These are phyloP conservation scores for Rhynchospora pubera DNA, from an alignment of 176 grass and related monocot genomes.

Conservation along the genomic window DNA sequence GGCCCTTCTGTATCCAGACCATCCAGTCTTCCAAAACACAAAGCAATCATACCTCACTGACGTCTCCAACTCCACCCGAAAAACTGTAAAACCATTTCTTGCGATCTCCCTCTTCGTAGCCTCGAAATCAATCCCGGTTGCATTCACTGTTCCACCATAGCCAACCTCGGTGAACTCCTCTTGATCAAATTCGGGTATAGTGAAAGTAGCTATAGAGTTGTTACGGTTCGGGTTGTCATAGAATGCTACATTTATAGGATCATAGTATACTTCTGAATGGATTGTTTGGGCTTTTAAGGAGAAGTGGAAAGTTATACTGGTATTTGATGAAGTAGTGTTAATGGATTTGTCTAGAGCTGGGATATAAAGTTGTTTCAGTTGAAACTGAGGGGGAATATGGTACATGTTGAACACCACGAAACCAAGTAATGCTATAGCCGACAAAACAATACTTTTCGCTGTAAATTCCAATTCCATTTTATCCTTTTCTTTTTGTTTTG, in stretches of 20 bases:
- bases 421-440: too few species aligned
- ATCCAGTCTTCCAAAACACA: neutral
- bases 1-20: neutral
- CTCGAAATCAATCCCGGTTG: neutral
- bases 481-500: too few species aligned
- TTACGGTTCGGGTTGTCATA: neutral
- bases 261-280: neutral
- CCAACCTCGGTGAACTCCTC: neutral
- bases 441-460: too few species aligned
- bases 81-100: neutral
- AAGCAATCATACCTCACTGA: neutral
- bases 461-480: too few species aligned
- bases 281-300: neutral
- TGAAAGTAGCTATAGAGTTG: neutral
- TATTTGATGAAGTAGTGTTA: neutral
- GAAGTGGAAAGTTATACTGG: neutral
- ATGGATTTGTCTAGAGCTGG: neutral
- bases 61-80: neutral
- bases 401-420: too few species aligned
- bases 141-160: neutral
- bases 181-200: neutral
- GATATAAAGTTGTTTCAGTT: neutral
- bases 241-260: neutral
- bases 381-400: neutral
- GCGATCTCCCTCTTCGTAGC: neutral